phyloP scores from a whole-genome alignment of 768 basidiomycete species.

The Termitomyces sp. region DNA sequence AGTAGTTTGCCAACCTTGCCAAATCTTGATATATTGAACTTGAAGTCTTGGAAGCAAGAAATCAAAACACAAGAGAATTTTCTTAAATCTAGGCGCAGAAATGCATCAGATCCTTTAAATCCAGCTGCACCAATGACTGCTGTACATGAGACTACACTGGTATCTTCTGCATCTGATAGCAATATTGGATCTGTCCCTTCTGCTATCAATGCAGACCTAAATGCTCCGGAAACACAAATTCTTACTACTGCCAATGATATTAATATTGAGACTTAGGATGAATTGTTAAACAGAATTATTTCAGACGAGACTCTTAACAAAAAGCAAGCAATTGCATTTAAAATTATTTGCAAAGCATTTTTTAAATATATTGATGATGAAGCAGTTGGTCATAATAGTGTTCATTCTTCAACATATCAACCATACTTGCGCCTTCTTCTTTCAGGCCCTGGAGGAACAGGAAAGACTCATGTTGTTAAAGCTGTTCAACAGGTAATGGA shows the following conservation, averaged over 20 bases:
- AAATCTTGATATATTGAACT: background rate
- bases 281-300: background rate
- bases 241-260: background rate
- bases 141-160: background rate
- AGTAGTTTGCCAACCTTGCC: background rate
- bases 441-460: constrained; percentile 28
- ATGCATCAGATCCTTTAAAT: background rate
- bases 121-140: background rate
- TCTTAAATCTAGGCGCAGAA: background rate
- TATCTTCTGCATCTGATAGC: background rate
- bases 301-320: background rate
- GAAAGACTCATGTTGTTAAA: constrained; percentile 27
- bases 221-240: background rate
- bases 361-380: constrained; percentile 2
- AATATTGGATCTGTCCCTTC: too few species aligned
- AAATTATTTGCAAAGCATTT: background rate
- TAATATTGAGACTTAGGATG: background rate
- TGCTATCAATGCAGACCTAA: too few species aligned
- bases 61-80: background rate
- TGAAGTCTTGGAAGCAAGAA: background rate
- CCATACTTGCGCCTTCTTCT: background rate
- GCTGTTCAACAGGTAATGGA: constrained; percentile 21
- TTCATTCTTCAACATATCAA: background rate
- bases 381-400: background rate
- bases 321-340: background rate